Conservation (phyloP, 441 rosid genomes). For the Daphne laureola region DNA sequence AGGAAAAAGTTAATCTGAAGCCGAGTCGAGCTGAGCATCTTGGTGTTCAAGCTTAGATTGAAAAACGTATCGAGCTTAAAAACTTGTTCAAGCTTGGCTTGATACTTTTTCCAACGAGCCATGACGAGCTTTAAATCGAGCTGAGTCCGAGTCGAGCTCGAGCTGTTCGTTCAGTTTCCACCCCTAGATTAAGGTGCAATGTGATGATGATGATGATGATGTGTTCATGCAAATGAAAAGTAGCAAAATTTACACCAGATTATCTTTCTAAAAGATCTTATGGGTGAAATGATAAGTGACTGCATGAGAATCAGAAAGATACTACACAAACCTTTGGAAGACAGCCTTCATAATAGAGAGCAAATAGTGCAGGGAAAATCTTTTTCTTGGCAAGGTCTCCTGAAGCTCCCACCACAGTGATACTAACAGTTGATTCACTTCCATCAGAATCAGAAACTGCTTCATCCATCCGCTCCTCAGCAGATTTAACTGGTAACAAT, state of each 20-base stretch:
- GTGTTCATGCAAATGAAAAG: not conserved
- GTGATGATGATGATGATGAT: no score
- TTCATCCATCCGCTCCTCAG: constrained; percentile 30
- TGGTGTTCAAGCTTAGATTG: no score
- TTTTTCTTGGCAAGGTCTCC: constrained; percentile 97
- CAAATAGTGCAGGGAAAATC: constrained; percentile 95
- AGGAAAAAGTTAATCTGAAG: no score
- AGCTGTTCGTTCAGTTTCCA: no score
- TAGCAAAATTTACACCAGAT: not conserved
- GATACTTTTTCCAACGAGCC: no score
- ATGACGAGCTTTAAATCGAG: no score
- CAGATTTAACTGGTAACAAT: constrained; percentile 28
- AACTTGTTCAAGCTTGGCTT: no score
- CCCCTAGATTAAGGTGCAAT: no score
- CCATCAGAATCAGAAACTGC: constrained; percentile 27
- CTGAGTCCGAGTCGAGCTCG: no score
- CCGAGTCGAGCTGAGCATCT: no score
- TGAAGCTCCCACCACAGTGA: constrained; percentile 91
- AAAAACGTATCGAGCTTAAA: no score
- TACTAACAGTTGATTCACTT: constrained; percentile 60
- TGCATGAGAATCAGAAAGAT: not conserved
- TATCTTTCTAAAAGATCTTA: not conserved
- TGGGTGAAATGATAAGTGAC: no score
- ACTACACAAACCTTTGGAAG: constrained; percentile 62
- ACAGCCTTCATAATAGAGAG: constrained; percentile 87